Percentiles rank a stretch among this genome's conserved stretches.
These are phyloP conservation scores for Ogataea haglerorum DNA, from an alignment of 805 yeast genomes.

Conservation along the genomic window DNA sequence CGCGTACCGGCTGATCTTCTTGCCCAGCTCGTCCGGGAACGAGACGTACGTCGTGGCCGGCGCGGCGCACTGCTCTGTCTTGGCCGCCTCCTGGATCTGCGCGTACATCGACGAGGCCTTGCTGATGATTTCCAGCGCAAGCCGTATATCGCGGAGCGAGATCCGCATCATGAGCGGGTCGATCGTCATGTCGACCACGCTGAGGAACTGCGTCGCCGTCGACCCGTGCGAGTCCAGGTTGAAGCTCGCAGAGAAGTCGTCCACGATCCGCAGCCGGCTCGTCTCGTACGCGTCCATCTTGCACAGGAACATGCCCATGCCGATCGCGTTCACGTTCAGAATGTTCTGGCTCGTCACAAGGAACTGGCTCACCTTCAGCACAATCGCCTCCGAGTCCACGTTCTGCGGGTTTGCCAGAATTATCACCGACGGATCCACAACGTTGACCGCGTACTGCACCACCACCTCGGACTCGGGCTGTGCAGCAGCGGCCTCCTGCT, in stretches of 20 bases:
- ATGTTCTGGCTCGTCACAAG: constrained; percentile 66
- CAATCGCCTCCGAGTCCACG: constrained; percentile 77
- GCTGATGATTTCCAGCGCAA: constrained; percentile 72
- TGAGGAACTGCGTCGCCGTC: constrained; percentile 51
- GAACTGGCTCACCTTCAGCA: constrained; percentile 80
- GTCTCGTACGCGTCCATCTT: constrained; percentile 67
- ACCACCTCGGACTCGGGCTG: constrained; percentile 3
- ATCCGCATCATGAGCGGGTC: constrained; percentile 81
- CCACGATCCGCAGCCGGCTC: constrained; percentile 67
- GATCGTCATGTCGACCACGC: constrained; percentile 63
- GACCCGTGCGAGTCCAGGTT: constrained; percentile 72
- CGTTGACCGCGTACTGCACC: constrained; percentile 41
- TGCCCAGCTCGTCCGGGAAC: constrained; percentile 63
- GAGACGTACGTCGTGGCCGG: constrained; percentile 29
- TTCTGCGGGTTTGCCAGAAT: constrained; percentile 76
- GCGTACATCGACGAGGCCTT: constrained; percentile 58
- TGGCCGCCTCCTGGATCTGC: constrained; percentile 17
- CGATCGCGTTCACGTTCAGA: constrained; percentile 62
- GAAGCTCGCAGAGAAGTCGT: constrained; percentile 80
- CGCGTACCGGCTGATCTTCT: constrained; percentile 59
- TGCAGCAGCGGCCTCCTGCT: constrained; percentile 10
- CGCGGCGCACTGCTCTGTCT: constrained; percentile 2
- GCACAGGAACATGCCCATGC: constrained; percentile 83
- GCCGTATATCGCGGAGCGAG: constrained; percentile 79
- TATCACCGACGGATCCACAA: constrained; percentile 74